Percentiles rank a stretch among this genome's conserved stretches.
phyloP scores from a whole-genome alignment of 768 basidiomycete species.

The Kwoniella sp. region DNA sequence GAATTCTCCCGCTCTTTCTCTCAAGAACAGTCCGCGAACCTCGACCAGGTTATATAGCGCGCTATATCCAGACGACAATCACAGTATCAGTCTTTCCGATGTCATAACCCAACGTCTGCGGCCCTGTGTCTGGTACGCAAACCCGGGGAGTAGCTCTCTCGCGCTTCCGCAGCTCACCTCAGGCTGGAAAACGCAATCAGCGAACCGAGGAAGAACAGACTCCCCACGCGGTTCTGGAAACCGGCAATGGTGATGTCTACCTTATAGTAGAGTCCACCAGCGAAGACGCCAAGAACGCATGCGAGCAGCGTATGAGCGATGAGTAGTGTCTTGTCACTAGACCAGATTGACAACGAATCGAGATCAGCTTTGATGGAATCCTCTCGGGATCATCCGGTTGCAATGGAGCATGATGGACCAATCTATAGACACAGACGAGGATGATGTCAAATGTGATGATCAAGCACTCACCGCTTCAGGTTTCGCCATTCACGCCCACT shows the following conservation, averaged over 20 bases:
- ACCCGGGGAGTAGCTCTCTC: background rate
- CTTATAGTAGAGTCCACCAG: constrained; percentile 83
- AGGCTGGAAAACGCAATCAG: constrained; percentile 88
- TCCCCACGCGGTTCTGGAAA: constrained; percentile 86
- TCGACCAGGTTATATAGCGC: constrained; percentile 86
- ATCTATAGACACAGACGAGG: too few relatives aligned
- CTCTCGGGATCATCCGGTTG: too few relatives aligned
- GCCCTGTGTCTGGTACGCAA: background rate
- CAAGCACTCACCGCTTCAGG: constrained; percentile 66
- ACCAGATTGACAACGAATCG: too few relatives aligned
- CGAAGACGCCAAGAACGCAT: constrained; percentile 78
- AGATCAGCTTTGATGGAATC: too few relatives aligned
- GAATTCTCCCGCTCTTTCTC: constrained; percentile 81
- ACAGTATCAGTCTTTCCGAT: too few relatives aligned
- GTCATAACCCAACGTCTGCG: too few relatives aligned
- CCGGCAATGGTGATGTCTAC: constrained; percentile 81
- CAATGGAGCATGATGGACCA: too few relatives aligned
- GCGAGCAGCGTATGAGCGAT: constrained; percentile 75
- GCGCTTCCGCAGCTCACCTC: constrained; percentile 55
- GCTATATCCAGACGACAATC: constrained; percentile 48
- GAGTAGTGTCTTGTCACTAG: constrained; percentile 80
- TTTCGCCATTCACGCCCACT: constrained; percentile 84
- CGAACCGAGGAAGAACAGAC: constrained; percentile 90
- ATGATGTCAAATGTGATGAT: too few relatives aligned
- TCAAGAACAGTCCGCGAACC: constrained; percentile 79